Evolutionary conservation across 192 early-diverging fungal species (phyloP).

Genomic region (Coemansia pectinata): DNA sequence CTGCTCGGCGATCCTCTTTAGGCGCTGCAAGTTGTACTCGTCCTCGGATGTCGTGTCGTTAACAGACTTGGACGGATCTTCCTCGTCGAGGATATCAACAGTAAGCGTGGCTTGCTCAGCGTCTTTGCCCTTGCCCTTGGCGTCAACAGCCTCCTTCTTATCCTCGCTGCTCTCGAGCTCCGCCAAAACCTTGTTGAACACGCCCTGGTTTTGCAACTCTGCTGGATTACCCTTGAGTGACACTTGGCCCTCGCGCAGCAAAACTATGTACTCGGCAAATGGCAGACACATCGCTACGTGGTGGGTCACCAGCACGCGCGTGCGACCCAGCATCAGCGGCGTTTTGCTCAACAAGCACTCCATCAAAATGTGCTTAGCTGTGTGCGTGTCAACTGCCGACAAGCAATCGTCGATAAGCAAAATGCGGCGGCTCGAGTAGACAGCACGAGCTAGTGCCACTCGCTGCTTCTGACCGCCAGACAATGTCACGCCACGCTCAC

Average conservation of each 20-base stretch:
- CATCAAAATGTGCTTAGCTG: slow-evolving; percentile 78
- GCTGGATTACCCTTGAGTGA: slow-evolving; percentile 55
- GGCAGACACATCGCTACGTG: slow-evolving; percentile 64
- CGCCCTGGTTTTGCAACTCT: slow-evolving; percentile 55
- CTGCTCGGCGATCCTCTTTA: slow-evolving; percentile 32
- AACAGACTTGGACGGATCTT: slow-evolving; percentile 6
- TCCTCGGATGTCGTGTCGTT: slow-evolving; percentile 25
- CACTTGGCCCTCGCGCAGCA: slow-evolving; percentile 63
- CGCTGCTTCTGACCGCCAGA: slow-evolving; percentile 85
- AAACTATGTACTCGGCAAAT: slow-evolving; percentile 52
- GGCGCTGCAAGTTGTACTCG: slow-evolving; percentile 23
- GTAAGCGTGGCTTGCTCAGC: slow-evolving; percentile 4
- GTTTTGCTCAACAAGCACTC: slow-evolving; percentile 64
- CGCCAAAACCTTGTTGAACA: slow-evolving; percentile 12
- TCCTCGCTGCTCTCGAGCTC: slow-evolving; percentile 8
- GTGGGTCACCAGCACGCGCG: slow-evolving; percentile 86
- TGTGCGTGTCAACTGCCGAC: slow-evolving; percentile 92
- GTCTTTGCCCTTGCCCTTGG: slow-evolving; percentile 21
- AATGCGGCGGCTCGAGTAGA: slow-evolving; percentile 67
- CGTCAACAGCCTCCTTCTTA: slow-evolving; percentile 33
- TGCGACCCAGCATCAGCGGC: slow-evolving; percentile 71
- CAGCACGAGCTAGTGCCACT: slow-evolving; percentile 79
- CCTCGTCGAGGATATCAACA: slow-evolving; percentile 29
- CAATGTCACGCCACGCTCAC: slow-evolving; percentile 78
- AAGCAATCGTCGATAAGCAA: slow-evolving; percentile 86